phyloP scores from a whole-genome alignment of 331 rosid genomes.

The Rosa hybrid region DNA sequence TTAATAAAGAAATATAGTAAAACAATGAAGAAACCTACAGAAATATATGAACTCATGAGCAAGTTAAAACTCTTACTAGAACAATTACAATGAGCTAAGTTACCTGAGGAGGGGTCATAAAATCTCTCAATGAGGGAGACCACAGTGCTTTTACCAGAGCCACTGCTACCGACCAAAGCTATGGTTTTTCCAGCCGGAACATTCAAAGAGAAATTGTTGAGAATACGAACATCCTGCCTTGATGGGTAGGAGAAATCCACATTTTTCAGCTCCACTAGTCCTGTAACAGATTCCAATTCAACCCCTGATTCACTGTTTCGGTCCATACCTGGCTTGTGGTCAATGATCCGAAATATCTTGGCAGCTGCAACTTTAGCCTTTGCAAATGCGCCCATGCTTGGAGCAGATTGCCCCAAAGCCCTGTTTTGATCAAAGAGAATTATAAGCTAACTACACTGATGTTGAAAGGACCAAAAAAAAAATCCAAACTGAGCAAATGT shows the following conservation, averaged over 20 bases:
- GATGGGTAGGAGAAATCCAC: slow-evolving; percentile 91
- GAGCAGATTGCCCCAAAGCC: slow-evolving; percentile 94
- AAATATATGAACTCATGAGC: slow-evolving; percentile 1
- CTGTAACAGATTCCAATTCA: slow-evolving; percentile 75
- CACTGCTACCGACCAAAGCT: slow-evolving; percentile 97
- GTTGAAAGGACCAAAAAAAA: too few relatives aligned
- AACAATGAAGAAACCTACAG: not conserved
- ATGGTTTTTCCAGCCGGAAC: slow-evolving; percentile 98
- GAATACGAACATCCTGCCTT: slow-evolving; percentile 77
- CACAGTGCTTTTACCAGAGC: slow-evolving; percentile 98
- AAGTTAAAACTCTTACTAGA: not conserved
- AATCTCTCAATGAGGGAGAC: slow-evolving; percentile 96
- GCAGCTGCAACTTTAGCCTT: slow-evolving; percentile 98
- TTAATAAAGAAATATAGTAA: slow-evolving; percentile 6
- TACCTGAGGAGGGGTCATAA: slow-evolving; percentile 90
- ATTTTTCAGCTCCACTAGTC: slow-evolving; percentile 79
- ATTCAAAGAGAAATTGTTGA: slow-evolving; percentile 60
- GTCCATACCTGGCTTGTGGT: slow-evolving; percentile 83
- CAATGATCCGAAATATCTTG: slow-evolving; percentile 72
- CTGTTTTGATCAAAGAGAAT: slow-evolving; percentile 38
- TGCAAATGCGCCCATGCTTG: slow-evolving; percentile 93
- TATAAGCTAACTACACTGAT: slow-evolving; percentile 8
- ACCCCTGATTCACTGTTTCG: slow-evolving; percentile 69
- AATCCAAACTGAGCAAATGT: not conserved
- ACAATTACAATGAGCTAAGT: slow-evolving; percentile 7